A percentile compares a stretch with the other conserved stretches of the same genome.
Evolutionary conservation across 495 filamentous ascomycete species (phyloP).

Genomic region (Platismatia glauca): DNA sequence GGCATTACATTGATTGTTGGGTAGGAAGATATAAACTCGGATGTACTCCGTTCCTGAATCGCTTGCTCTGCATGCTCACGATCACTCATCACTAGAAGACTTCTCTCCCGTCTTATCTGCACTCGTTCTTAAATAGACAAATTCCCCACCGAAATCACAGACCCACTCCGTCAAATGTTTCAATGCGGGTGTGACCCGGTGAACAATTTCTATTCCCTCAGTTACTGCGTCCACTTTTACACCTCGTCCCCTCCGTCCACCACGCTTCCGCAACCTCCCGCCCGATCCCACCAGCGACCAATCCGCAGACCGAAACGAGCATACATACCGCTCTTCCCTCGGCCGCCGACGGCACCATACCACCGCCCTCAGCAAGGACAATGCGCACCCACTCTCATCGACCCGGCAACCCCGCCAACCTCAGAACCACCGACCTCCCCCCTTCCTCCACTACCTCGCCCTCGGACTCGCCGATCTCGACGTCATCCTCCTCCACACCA

Average conservation of each 20-base stretch:
- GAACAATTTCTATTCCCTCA: constrained; percentile 14
- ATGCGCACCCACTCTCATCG: constrained; percentile 4
- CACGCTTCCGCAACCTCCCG: not conserved
- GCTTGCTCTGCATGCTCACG: not conserved
- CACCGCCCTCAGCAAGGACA: not conserved
- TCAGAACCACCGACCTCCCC: constrained; percentile 15
- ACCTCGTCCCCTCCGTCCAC: not conserved
- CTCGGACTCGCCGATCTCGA: constrained; percentile 2
- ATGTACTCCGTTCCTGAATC: not conserved
- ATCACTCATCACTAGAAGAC: constrained; percentile 1
- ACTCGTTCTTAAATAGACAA: not conserved
- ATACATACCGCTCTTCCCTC: constrained; percentile 12
- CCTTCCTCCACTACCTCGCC: constrained; percentile 8
- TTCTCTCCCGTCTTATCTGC: not conserved
- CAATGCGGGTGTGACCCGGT: constrained; percentile 11
- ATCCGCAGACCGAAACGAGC: constrained; percentile 2
- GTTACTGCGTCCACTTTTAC: constrained; percentile 10
- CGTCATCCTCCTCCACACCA: constrained; percentile 9
- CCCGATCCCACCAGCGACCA: not conserved
- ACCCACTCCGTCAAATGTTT: constrained; percentile 9
- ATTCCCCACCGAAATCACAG: too few relatives aligned
- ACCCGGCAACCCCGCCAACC: constrained; percentile 4
- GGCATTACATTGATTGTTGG: not conserved
- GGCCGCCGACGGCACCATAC: not conserved
- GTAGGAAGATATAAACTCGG: not conserved